Base-by-base conservation (phyloP, 257 asterid species). In the Linderniella brevidens region DNA sequence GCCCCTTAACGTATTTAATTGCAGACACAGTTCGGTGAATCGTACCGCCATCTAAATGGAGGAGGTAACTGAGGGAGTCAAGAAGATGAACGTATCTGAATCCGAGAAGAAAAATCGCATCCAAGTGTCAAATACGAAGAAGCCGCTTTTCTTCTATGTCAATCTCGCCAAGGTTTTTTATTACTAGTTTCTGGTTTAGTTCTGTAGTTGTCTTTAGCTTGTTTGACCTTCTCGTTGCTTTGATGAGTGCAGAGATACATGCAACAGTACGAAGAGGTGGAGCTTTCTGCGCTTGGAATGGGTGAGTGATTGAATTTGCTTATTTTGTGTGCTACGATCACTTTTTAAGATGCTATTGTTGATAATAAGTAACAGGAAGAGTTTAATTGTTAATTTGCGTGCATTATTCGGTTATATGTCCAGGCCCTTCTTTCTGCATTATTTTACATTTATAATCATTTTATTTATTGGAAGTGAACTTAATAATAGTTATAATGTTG, bases 131-230 rank as follows among this genome's bases (percentile, higher is more conserved):
- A 76, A 70, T 49, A 71, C 92, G 1, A 79, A 82, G 61, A 79
- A 72, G 57, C 94, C 92, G 48, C 76, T 82, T 9, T 82, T 82
- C 71, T 82, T 82, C 56, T 82, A 82, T 62, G 92, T 82, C 46
- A 79, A 82, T 58, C 84, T 82, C 57, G 71, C 94, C 46, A 82
- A 82, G 87, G 93, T 25, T 25, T 76, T 41, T 49, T 25, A 25
- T 25, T 25, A 25, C 6, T 25, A 25, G 55, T 60, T 44, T 44
- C 49, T 53, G 36, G 41, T 11, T 41, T 6, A 3, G 19, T 6
- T 42, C 13, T 15, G 6, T 25, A 6, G 32, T 25, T 25, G 32
- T 25, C 3, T 25, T 25, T 25, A 25, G 32, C 4, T 25, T n/a
- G n/a, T n/a, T n/a, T 6, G 32, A 25, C 16, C 44, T 14, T 40